Conservation (phyloP, 129 eudicot genomes). For the Chrysanthemum lavandulifolium region DNA sequence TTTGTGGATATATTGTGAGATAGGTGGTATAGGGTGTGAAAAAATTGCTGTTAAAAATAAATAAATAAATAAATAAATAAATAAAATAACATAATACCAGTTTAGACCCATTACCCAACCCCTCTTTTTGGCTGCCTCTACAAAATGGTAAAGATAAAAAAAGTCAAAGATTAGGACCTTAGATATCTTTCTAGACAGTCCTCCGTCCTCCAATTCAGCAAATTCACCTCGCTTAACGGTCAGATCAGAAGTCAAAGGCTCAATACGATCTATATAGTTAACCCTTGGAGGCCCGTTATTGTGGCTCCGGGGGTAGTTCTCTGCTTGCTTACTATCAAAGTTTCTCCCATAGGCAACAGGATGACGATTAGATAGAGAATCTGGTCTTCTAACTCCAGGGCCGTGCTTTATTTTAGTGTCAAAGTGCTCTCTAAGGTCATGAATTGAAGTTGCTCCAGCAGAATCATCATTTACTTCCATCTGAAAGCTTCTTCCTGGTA, state of each 20-base stretch:
- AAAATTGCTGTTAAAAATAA: too few species aligned
- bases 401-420: constrained; percentile 43
- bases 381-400: constrained; percentile 36
- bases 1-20: too few species aligned
- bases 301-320: constrained; percentile 35
- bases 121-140: constrained; percentile 10
- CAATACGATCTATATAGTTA: constrained; percentile 33
- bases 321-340: constrained; percentile 27
- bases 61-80: too few species aligned
- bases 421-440: constrained; percentile 32
- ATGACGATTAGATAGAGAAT: constrained; percentile 37
- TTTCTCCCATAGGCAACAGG: constrained; percentile 38
- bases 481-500: constrained; percentile 39
- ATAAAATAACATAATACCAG: not conserved
- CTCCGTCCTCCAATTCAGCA: constrained; percentile 41
- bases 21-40: too few species aligned
- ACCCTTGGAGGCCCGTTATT: constrained; percentile 32
- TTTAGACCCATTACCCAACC: constrained; percentile 17
- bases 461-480: constrained; percentile 45
- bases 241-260: constrained; percentile 41
- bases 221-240: constrained; percentile 36
- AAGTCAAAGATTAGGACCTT: constrained; percentile 46
- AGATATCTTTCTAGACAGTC: constrained; percentile 39
- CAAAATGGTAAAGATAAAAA: not conserved
- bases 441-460: constrained; percentile 38